Evolutionary conservation across 2,329 filamentous ascomycete species (phyloP).

Genomic region (Neofusicoccum cordaticola): DNA sequence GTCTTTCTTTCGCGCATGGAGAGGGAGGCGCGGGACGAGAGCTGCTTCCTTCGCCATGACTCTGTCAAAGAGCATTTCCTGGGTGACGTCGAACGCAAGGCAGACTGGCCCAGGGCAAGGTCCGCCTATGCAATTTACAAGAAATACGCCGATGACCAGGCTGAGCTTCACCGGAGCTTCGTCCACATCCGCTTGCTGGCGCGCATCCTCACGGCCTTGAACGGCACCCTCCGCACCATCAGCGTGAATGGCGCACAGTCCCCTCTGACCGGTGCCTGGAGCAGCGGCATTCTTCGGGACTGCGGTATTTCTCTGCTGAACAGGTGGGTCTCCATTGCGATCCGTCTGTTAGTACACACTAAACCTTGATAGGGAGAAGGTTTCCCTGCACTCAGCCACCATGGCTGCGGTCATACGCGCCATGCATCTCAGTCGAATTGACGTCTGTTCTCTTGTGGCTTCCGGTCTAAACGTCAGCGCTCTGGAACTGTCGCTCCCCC

Average conservation of each 20-base stretch:
- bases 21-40: neutral
- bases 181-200: slow-evolving; percentile 5
- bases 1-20: neutral
- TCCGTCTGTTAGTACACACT: no score
- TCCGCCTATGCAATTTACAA: neutral
- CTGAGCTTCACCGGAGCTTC: neutral
- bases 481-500: neutral
- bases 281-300: neutral
- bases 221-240: neutral
- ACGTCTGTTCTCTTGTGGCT: neutral
- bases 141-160: neutral
- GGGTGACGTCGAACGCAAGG: neutral
- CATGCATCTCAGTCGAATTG: neutral
- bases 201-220: neutral
- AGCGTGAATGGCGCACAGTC: slow-evolving; percentile 3
- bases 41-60: slow-evolving; percentile 4
- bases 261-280: slow-evolving; percentile 2
- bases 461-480: neutral
- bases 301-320: slow-evolving; percentile 2
- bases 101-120: neutral
- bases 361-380: neutral
- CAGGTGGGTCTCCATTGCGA: neutral
- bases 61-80: neutral
- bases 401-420: neutral
- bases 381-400: neutral